These are phyloP conservation scores for Circinella minor DNA, from an alignment of 371 early-diverging fungal species.

Conservation along the genomic window DNA sequence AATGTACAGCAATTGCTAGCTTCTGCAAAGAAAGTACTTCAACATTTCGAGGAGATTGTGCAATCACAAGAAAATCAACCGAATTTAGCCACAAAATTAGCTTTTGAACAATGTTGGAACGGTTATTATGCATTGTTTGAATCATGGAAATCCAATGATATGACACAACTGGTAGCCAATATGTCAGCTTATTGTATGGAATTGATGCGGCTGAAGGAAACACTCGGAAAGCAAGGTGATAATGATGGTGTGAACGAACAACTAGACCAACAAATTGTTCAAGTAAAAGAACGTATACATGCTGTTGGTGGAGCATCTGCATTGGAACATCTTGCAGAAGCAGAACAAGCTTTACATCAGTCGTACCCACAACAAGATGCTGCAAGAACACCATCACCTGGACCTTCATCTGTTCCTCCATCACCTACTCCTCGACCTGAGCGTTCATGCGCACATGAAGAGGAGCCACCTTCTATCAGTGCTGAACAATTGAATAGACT, in stretches of 20 bases:
- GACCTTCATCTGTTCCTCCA: constrained; percentile 17
- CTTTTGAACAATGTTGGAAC: constrained; percentile 54
- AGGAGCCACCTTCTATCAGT: neutral
- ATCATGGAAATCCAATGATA: constrained; percentile 74
- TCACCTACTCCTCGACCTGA: constrained; percentile 31
- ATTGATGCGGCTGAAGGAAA: constrained; percentile 69
- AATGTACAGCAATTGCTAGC: constrained; percentile 39
- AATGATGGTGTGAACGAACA: constrained; percentile 59
- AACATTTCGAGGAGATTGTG: constrained; percentile 61
- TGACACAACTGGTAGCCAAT: constrained; percentile 59
- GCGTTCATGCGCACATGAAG: neutral
- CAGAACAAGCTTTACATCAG: constrained; percentile 27
- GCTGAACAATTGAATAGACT: constrained; percentile 34
- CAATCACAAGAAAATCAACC: constrained; percentile 33
- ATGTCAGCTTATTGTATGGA: constrained; percentile 74
- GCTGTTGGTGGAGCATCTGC: constrained; percentile 34
- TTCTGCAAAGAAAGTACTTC: constrained; percentile 54
- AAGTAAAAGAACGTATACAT: constrained; percentile 34
- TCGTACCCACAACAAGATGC: neutral
- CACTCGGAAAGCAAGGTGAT: constrained; percentile 60
- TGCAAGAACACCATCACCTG: neutral
- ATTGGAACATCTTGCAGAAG: constrained; percentile 22
- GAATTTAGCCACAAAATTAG: constrained; percentile 36
- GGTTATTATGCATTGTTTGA: constrained; percentile 68
- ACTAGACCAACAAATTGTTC: constrained; percentile 56